Conservation (phyloP, 495 filamentous ascomycete species). For the Neurospora discreta region DNA sequence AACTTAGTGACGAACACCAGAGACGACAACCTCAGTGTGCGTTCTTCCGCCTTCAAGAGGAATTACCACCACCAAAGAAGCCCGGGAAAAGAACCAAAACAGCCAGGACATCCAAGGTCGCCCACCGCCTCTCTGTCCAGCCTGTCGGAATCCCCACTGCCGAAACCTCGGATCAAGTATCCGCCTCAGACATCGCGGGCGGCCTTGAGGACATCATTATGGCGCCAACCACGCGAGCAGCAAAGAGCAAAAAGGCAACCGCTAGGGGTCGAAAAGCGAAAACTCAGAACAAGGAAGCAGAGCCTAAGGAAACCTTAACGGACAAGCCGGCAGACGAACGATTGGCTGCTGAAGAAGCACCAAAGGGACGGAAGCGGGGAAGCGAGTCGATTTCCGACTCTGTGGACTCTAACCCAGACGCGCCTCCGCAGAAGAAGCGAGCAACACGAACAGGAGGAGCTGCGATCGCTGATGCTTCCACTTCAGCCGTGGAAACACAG, state of each 20-base stretch:
- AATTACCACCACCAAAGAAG: conserved; percentile 38
- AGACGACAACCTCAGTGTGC: conserved; percentile 65
- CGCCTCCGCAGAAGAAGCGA: conserved; percentile 55
- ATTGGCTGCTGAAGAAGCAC: conserved; percentile 28
- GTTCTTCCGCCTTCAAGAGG: conserved; percentile 57
- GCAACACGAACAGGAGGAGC: conserved; percentile 41
- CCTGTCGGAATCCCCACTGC: conserved; percentile 50
- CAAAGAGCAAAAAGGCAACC: conserved; percentile 26
- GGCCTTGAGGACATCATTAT: conserved; percentile 61
- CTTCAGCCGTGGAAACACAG: conserved; percentile 9
- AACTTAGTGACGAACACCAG: conserved; percentile 68
- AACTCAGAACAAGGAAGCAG: conserved; percentile 42
- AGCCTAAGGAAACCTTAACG: conserved; percentile 41
- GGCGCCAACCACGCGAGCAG: conserved; percentile 42
- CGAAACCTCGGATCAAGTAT: conserved; percentile 36
- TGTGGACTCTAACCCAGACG: conserved; percentile 27
- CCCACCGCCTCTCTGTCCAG: conserved; percentile 55
- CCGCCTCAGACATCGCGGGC: conserved; percentile 35
- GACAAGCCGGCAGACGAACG: conserved; percentile 28
- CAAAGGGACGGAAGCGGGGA: conserved; percentile 51
- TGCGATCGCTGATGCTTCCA: conserved; percentile 13
- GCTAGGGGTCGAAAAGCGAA: conserved; percentile 38
- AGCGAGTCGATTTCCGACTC: conserved; percentile 50
- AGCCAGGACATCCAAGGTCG: conserved; percentile 53
- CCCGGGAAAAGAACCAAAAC: conserved; percentile 35